Evolutionary conservation across 1,139 yeast genomes (phyloP), one percentile per base, ranked within the genome.

Genomic region (Geotrichum histeridarum): DNA sequence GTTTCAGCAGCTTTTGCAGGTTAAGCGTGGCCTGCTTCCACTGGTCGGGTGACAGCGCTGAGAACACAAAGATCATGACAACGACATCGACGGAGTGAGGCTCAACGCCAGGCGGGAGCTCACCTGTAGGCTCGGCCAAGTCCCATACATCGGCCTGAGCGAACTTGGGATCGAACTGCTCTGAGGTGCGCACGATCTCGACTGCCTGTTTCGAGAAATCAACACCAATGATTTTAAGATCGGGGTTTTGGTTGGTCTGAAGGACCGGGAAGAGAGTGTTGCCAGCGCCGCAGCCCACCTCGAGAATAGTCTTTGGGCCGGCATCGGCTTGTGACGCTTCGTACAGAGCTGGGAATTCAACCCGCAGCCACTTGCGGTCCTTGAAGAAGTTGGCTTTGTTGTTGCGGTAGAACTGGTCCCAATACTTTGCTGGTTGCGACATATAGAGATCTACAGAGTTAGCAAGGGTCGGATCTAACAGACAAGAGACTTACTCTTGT

Each of bases 271-370:
- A 93, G 72, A 93, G 79, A 0, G 99, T 93, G 69, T 94, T 94
- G 12, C 99, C 99, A 2, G 97, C 99, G 54, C 99, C 99, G 72
- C 99, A 93, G 2, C 99, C 99, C 54, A 94, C 86, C 68, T 93
- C 99, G 54, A 93, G 77, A 37, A 93, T 85, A 1, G 84, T 82
- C 32, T 78, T 77, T 4, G 84, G 80, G n/a, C 89, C 85, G 12
- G 84, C 78, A 45, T 82, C 86, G 50, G 80, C 77, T 54, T 80
- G 77, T 1, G 96, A 87, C 2, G 90, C 86, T 59, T 83, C 84
- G 65, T 86, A 91, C 41, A 93, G 73, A 14, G 81, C 76, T 0
- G 99, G 99, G 61, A 93, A 93, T 72, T 93, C 99, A 50, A 91
- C 86, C 66, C 87, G 89, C 56, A 93, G 76, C 99, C 99, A 93